Evolutionary conservation across 495 filamentous ascomycete species (phyloP).

Genomic region (Trichoderma virens): DNA sequence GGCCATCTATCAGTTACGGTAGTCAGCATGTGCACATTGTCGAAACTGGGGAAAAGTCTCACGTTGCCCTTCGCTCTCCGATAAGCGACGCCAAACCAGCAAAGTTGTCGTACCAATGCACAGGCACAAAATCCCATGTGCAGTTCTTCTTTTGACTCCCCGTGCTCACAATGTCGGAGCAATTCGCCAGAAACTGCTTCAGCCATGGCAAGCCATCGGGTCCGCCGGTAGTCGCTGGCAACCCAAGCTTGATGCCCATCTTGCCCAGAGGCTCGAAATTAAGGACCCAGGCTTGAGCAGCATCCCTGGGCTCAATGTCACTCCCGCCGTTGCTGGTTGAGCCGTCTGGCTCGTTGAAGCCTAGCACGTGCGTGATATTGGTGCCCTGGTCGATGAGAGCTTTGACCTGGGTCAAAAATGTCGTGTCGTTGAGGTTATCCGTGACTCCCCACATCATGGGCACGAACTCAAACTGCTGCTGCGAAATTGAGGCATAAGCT

Average conservation of each 20-base stretch:
- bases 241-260: conserved; percentile 41
- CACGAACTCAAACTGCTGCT: conserved; percentile 47
- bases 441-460: conserved; percentile 57
- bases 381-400: conserved; percentile 32
- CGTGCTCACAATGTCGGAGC: conserved; percentile 19
- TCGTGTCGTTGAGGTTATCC: conserved; percentile 25
- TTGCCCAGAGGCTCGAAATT: conserved; percentile 51
- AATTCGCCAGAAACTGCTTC: conserved; percentile 43
- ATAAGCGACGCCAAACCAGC: conserved; percentile 39
- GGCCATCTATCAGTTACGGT: conserved; percentile 24
- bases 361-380: conserved; percentile 49
- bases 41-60: conserved; percentile 7
- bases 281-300: conserved; percentile 48
- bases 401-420: conserved; percentile 41
- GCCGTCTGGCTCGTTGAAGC: conserved; percentile 61
- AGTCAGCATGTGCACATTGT: not conserved
- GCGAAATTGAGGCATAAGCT: conserved; percentile 24
- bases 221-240: conserved; percentile 40
- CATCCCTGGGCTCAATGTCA: conserved; percentile 36
- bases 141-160: conserved; percentile 28
- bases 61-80: conserved; percentile 22
- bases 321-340: conserved; percentile 40
- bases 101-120: conserved; percentile 61
- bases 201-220: conserved; percentile 50
- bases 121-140: conserved; percentile 53